Conservation (phyloP, 768 basidiomycete species). For the Auricularia heimuer region DNA sequence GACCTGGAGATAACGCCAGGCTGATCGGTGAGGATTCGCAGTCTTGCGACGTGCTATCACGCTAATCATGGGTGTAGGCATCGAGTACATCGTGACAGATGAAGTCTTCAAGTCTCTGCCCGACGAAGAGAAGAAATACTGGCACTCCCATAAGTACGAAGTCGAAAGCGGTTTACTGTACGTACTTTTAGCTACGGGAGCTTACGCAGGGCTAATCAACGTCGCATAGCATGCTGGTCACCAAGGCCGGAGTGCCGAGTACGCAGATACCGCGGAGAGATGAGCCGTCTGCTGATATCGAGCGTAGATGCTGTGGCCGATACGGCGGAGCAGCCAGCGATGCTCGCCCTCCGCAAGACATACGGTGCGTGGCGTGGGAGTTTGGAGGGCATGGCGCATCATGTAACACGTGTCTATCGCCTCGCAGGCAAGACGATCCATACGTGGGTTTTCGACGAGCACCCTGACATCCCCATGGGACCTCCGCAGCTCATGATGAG, state of each 20-base stretch:
- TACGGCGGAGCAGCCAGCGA: conserved; percentile 27
- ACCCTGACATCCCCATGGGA: conserved; percentile 34
- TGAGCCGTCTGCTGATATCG: background rate
- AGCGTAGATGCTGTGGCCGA: conserved; percentile 22
- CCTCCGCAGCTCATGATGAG: conserved; percentile 40
- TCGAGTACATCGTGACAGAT: conserved; percentile 43
- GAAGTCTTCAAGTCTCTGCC: conserved; percentile 30
- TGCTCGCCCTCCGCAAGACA: conserved; percentile 36
- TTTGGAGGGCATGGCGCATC: background rate
- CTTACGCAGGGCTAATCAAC: background rate
- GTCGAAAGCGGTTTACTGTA: conserved; percentile 11
- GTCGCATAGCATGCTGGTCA: background rate
- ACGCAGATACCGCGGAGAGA: background rate
- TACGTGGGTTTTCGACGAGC: conserved; percentile 17
- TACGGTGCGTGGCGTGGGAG: conserved; percentile 30
- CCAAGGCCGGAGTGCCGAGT: background rate
- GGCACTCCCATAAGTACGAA: conserved; percentile 46
- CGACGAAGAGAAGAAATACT: conserved; percentile 38
- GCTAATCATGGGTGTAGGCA: conserved; percentile 41
- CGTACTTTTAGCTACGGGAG: background rate
- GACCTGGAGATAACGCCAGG: background rate
- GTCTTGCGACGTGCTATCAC: background rate
- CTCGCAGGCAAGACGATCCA: background rate
- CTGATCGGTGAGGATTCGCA: background rate
- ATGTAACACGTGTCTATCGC: background rate